Evolutionary conservation across 1,284 basidiomycete species (phyloP).

Genomic region (Naganishia albida): DNA sequence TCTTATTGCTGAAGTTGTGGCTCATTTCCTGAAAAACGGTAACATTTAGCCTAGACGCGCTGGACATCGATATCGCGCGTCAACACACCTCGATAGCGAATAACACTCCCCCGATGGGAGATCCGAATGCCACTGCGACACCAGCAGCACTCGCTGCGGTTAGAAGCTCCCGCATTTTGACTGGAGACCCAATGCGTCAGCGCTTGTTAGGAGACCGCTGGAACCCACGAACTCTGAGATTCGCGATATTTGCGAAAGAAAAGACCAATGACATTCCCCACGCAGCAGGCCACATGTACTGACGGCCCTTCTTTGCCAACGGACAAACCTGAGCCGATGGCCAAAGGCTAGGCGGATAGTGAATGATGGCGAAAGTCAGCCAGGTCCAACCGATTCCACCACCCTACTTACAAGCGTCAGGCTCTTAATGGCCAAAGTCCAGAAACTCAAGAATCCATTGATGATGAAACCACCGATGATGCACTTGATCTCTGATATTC

Average conservation of each 20-base stretch:
- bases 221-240: conserved; percentile 71
- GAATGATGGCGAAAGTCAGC: conserved; percentile 27
- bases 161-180: conserved; percentile 92
- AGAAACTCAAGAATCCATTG: conserved; percentile 87
- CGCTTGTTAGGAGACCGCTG: no score
- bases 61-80: not conserved
- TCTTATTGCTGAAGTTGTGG: conserved; percentile 91
- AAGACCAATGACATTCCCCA: conserved; percentile 83
- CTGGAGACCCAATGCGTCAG: conserved; percentile 54
- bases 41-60: not conserved
- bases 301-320: conserved; percentile 99
- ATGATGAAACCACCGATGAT: conserved; percentile 96
- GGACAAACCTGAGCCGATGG: conserved; percentile 96
- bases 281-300: conserved; percentile 93
- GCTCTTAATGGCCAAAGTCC: conserved; percentile 88
- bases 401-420: conserved; percentile 72
- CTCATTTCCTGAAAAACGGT: conserved; percentile 85
- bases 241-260: conserved; percentile 78
- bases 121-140: conserved; percentile 95
- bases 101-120: conserved; percentile 94
- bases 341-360: conserved; percentile 91
- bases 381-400: not conserved
- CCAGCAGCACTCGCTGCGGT: conserved; percentile 96
- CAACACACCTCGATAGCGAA: conserved; percentile 66
- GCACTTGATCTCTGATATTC: conserved; percentile 99